A percentile compares a stretch with the other conserved stretches of the same genome.
Evolutionary conservation across 257 asterid genomes (phyloP).

Genomic region (Jaltomata sinuosa): DNA sequence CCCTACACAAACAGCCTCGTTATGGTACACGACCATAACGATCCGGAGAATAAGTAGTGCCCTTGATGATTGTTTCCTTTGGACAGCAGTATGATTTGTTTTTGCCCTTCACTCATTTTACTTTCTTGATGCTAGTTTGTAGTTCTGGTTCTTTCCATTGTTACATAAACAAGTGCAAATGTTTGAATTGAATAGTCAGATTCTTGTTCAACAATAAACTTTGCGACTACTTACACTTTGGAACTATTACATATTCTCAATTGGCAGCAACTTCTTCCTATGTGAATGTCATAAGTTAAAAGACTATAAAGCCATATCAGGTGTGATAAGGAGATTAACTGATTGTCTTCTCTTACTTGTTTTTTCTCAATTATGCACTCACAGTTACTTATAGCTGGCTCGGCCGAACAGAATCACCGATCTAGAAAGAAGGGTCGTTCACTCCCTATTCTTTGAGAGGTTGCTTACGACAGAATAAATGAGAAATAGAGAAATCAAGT

Average conservation of each 20-base stretch:
- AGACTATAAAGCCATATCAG: neutral
- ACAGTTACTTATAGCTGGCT: neutral
- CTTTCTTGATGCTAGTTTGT: neutral
- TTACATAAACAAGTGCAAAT: neutral
- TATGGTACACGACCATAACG: constrained; percentile 10
- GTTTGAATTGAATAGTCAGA: neutral
- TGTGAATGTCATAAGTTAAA: neutral
- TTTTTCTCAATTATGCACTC: neutral
- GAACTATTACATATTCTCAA: neutral
- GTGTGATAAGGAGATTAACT: neutral
- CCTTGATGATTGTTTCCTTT: neutral
- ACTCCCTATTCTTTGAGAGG: no score
- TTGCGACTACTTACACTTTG: neutral
- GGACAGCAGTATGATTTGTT: neutral
- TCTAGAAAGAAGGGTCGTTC: no score
- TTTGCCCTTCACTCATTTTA: neutral
- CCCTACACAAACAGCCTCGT: constrained; percentile 44
- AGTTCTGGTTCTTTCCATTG: neutral
- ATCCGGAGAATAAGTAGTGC: neutral
- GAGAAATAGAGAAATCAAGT: neutral
- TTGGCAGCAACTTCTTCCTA: neutral
- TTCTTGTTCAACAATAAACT: neutral
- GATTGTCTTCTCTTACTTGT: neutral
- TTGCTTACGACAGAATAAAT: no score
- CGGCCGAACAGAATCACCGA: no score